Conservation (phyloP, 148 eudicot genomes). For the Fallopia convolvulus region DNA sequence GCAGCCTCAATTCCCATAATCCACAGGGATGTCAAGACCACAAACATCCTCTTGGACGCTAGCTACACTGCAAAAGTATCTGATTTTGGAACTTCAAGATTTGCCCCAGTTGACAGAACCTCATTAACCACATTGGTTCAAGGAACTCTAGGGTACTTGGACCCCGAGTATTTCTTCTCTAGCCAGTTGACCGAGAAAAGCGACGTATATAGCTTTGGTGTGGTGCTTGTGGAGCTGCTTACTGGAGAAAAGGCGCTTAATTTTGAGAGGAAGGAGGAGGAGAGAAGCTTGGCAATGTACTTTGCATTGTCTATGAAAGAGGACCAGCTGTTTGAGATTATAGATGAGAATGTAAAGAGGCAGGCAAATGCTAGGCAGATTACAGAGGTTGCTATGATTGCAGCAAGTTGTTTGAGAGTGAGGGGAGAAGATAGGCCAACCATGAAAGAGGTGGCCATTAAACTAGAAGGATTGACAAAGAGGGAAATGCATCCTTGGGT, state of each 20-base stretch:
- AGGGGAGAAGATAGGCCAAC: slow-evolving; percentile 11
- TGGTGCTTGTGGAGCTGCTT: slow-evolving; percentile 12
- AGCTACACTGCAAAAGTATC: slow-evolving; percentile 5
- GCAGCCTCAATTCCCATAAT: slow-evolving; percentile 10
- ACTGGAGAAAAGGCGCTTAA: background rate
- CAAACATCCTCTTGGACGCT: slow-evolving; percentile 1
- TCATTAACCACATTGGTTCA: slow-evolving; percentile 10
- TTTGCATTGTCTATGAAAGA: background rate
- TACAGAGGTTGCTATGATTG: background rate
- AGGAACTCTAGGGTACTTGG: slow-evolving; percentile 10
- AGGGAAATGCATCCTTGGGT: slow-evolving; percentile 6
- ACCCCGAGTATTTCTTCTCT: slow-evolving; percentile 5
- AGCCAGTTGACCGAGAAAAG: background rate
- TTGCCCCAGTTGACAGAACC: background rate
- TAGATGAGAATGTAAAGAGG: background rate
- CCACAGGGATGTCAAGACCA: slow-evolving; percentile 1
- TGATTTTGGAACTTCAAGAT: slow-evolving; percentile 10
- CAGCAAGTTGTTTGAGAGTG: background rate
- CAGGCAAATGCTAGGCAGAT: background rate
- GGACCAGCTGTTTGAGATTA: slow-evolving; percentile 9
- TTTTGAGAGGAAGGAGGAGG: background rate
- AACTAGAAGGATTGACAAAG: slow-evolving; percentile 7
- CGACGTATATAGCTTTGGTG: slow-evolving; percentile 10
- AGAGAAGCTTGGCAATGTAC: slow-evolving; percentile 7
- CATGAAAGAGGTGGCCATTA: slow-evolving; percentile 10